Percentiles rank a stretch among this genome's conserved stretches.
phyloP scores from a whole-genome alignment of 176 grass and related monocot genomes.

The Oryza rufipogon region DNA sequence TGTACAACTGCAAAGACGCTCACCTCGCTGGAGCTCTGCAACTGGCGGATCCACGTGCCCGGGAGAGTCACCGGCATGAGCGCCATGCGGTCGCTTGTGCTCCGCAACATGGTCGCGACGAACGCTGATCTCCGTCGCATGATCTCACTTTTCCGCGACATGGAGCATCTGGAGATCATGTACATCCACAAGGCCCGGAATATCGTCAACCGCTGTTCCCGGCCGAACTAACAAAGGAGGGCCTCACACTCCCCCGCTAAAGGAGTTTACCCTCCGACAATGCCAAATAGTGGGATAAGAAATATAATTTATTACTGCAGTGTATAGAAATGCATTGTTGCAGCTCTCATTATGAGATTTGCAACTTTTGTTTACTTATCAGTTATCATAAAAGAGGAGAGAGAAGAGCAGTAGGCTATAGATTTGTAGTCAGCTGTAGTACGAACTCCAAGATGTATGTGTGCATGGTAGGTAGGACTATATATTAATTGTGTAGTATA shows the following conservation, averaged over 20 bases:
- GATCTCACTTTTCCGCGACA: neutral
- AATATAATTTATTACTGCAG: neutral
- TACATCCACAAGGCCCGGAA: slow-evolving; percentile 20
- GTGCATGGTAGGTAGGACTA: no score
- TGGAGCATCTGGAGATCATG: neutral
- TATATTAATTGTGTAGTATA: no score
- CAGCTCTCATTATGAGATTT: no score
- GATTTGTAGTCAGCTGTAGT: no score
- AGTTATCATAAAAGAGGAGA: no score
- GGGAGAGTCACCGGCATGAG: neutral
- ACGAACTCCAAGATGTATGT: no score
- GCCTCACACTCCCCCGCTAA: no score
- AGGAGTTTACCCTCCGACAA: no score
- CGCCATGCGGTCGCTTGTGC: slow-evolving; percentile 15
- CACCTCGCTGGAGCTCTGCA: slow-evolving; percentile 36
- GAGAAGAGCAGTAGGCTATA: no score
- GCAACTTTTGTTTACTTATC: no score
- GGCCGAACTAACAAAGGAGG: no score
- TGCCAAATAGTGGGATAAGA: neutral
- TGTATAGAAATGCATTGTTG: no score
- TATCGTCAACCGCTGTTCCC: neutral
- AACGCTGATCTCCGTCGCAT: slow-evolving; percentile 17
- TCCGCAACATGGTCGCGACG: neutral
- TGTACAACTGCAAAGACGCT: slow-evolving; percentile 29
- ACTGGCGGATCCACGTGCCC: slow-evolving; percentile 4